A percentile compares a stretch with the other conserved stretches of the same genome.
Evolutionary conservation across 179 eudicot genomes (phyloP).

Genomic region (Sideroxylon spinosum): DNA sequence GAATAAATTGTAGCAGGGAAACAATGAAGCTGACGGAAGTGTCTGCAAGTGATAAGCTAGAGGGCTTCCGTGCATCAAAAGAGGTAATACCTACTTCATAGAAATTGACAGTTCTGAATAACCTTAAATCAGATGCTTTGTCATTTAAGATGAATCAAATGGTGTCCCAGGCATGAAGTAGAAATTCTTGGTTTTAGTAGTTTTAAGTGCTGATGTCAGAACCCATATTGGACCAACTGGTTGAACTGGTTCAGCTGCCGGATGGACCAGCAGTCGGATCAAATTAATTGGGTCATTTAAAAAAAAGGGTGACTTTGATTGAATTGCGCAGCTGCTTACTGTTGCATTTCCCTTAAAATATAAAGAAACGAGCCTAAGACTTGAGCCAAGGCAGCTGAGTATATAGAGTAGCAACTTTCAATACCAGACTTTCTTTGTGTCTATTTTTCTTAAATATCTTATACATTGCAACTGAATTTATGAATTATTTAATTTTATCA

Average conservation of each 20-base stretch:
- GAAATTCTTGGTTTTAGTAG: background rate
- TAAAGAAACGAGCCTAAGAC: too few species aligned
- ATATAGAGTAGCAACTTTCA: too few species aligned
- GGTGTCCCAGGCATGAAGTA: background rate
- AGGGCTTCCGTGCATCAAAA: slow-evolving; percentile 88
- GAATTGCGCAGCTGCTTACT: too few species aligned
- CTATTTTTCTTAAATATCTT: background rate
- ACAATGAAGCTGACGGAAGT: slow-evolving; percentile 71
- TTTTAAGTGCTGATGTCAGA: background rate
- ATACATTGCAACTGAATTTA: background rate
- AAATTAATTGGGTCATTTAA: too few species aligned
- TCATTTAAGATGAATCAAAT: background rate
- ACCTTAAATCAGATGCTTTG: background rate
- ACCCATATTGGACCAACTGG: too few species aligned
- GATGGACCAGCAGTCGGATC: too few species aligned
- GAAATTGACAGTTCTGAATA: slow-evolving; percentile 4
- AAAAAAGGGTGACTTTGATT: too few species aligned
- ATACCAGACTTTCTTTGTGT: background rate
- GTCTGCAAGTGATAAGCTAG: slow-evolving; percentile 91
- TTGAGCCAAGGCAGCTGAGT: too few species aligned
- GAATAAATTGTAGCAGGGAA: slow-evolving; percentile 41
- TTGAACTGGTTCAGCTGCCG: too few species aligned
- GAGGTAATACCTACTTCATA: slow-evolving; percentile 48
- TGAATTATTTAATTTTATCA: too few species aligned
- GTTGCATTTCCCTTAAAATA: too few species aligned